Evolutionary conservation across 371 early-diverging fungal species (phyloP).

Genomic region (Chytridium lagenaria): DNA sequence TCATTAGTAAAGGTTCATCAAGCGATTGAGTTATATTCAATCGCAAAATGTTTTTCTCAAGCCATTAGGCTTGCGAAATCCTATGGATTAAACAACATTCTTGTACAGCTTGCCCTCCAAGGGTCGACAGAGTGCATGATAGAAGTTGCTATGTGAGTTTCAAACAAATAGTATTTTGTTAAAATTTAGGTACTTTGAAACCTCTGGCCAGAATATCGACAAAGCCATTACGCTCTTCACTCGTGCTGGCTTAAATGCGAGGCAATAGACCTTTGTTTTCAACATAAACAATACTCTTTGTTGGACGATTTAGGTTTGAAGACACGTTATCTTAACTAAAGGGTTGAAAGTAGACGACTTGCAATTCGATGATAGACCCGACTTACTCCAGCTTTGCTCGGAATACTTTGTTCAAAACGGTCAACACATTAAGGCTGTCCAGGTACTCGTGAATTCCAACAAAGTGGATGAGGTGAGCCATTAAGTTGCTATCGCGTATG

Average conservation of each 20-base stretch:
- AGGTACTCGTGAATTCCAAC: no score
- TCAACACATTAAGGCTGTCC: no score
- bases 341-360: slow-evolving; percentile 17
- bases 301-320: slow-evolving; percentile 49
- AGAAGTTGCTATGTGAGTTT: slow-evolving; percentile 52
- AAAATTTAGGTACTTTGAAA: slow-evolving; percentile 47
- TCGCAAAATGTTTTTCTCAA: slow-evolving; percentile 52
- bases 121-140: slow-evolving; percentile 45
- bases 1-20: slow-evolving; percentile 38
- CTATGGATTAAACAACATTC: slow-evolving; percentile 44
- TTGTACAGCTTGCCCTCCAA: slow-evolving; percentile 56
- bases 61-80: slow-evolving; percentile 60
- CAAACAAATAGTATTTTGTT: background rate
- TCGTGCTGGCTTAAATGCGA: slow-evolving; percentile 44
- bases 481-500: no score
- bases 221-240: slow-evolving; percentile 51
- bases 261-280: slow-evolving; percentile 54
- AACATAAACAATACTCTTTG: slow-evolving; percentile 37
- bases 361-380: no score
- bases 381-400: no score
- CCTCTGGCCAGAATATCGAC: slow-evolving; percentile 33
- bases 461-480: no score
- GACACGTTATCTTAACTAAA: slow-evolving; percentile 1
- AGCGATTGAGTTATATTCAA: slow-evolving; percentile 52
- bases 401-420: no score